These are phyloP conservation scores for Pseudoperonospora humuli DNA, from an alignment of 352 stramenopile species.

Conservation along the genomic window DNA sequence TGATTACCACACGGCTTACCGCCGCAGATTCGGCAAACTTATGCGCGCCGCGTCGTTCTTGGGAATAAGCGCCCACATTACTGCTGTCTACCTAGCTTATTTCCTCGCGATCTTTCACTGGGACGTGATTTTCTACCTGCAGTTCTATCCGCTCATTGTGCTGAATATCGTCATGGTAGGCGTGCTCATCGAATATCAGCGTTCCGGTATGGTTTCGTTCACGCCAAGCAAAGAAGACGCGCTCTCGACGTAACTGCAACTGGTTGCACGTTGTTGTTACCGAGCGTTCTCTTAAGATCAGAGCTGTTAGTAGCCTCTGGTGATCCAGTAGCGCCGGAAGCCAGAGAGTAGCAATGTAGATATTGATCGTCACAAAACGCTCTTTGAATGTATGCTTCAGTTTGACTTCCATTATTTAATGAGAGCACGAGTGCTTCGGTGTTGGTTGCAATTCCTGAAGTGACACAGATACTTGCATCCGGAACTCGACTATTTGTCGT, in stretches of 20 bases:
- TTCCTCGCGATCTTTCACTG: conserved; percentile 63
- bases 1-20: conserved; percentile 55
- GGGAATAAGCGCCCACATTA: conserved; percentile 72
- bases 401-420: too few relatives aligned
- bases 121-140: conserved; percentile 68
- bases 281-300: conserved; percentile 1
- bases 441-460: too few relatives aligned
- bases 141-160: conserved; percentile 64
- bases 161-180: conserved; percentile 52
- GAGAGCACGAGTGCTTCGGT: neutral
- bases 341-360: conserved; percentile 28
- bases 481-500: too few relatives aligned
- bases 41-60: conserved; percentile 74
- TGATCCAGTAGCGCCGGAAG: too few relatives aligned
- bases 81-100: conserved; percentile 63
- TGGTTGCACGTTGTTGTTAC: conserved; percentile 2
- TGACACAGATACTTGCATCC: too few relatives aligned
- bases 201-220: conserved; percentile 52
- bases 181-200: conserved; percentile 52
- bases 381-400: conserved; percentile 27
- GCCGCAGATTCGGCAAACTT: conserved; percentile 43
- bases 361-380: conserved; percentile 24
- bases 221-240: conserved; percentile 33
- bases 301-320: neutral
- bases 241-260: conserved; percentile 17